These are phyloP conservation scores for Dichotomocladium elegans DNA, from an alignment of 371 early-diverging fungal genomes.

Conservation along the genomic window DNA sequence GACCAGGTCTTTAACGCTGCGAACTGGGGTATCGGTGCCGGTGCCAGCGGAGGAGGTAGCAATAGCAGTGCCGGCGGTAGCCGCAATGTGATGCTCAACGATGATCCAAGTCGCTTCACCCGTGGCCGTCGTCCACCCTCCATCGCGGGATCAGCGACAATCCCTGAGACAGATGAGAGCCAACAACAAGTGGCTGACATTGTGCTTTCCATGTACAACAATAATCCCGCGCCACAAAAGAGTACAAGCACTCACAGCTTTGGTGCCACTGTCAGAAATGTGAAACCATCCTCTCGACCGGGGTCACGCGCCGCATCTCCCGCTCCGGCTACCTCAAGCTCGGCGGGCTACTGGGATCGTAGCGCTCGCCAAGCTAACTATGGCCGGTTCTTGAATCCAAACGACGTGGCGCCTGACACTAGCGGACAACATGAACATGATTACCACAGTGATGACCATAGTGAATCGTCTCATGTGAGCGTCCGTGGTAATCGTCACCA, in stretches of 20 bases:
- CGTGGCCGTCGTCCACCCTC: not conserved
- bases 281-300: no score
- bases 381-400: conserved; percentile 37
- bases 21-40: conserved; percentile 18
- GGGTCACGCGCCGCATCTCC: not conserved
- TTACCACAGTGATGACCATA: conserved; percentile 59
- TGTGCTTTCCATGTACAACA: conserved; percentile 49
- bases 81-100: conserved; percentile 35
- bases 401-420: conserved; percentile 22
- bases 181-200: conserved; percentile 35
- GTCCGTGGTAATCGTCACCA: conserved; percentile 14
- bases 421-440: no score
- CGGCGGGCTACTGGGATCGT: conserved; percentile 6
- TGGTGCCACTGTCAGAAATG: not conserved
- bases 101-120: conserved; percentile 3
- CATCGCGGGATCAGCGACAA: conserved; percentile 49
- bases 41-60: no score
- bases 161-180: conserved; percentile 52
- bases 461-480: conserved; percentile 48
- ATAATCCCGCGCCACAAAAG: not conserved
- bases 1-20: no score
- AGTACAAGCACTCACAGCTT: not conserved
- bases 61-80: no score
- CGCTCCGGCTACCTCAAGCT: conserved; percentile 17
- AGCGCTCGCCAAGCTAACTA: conserved; percentile 5